Evolutionary conservation across 352 stramenopile genomes (phyloP).

Genomic region (Globisporangium orthogonon): DNA sequence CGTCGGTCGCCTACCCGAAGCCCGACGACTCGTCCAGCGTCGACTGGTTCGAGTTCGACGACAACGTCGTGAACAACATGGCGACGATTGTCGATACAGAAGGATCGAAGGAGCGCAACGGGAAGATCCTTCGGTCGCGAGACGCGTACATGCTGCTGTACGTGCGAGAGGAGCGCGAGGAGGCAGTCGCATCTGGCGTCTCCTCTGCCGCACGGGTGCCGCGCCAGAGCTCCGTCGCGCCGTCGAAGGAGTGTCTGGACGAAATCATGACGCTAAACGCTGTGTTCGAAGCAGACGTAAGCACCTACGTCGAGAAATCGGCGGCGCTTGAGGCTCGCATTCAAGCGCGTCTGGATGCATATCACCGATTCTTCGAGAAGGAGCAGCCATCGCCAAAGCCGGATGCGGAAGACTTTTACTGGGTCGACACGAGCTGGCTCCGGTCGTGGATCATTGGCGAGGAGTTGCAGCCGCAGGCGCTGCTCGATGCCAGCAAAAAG

Average conservation of each 20-base stretch:
- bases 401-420: slow-evolving; percentile 40
- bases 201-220: not conserved
- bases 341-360: slow-evolving; percentile 39
- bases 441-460: slow-evolving; percentile 57
- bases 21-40: slow-evolving; percentile 11
- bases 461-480: slow-evolving; percentile 16
- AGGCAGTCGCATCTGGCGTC: not conserved
- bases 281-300: slow-evolving; percentile 41
- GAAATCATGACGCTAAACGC: slow-evolving; percentile 47
- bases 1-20: slow-evolving; percentile 59
- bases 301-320: slow-evolving; percentile 36
- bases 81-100: slow-evolving; percentile 27
- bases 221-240: slow-evolving; percentile 4
- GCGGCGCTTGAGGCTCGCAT: slow-evolving; percentile 45
- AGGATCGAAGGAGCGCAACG: slow-evolving; percentile 34
- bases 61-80: slow-evolving; percentile 61
- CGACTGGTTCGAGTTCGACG: slow-evolving; percentile 84
- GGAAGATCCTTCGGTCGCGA: slow-evolving; percentile 58
- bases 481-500: slow-evolving; percentile 1
- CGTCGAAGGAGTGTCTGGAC: slow-evolving; percentile 27
- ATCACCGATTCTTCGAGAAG: slow-evolving; percentile 61
- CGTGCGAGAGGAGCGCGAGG: slow-evolving; percentile 27
- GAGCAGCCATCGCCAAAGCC: slow-evolving; percentile 31
- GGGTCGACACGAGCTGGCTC: slow-evolving; percentile 66
- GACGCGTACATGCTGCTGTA: slow-evolving; percentile 89